Percentiles rank a stretch among this genome's conserved stretches.
Conservation (phyloP, 1,284 basidiomycete species). For the Ceratobasidium papillatum region DNA sequence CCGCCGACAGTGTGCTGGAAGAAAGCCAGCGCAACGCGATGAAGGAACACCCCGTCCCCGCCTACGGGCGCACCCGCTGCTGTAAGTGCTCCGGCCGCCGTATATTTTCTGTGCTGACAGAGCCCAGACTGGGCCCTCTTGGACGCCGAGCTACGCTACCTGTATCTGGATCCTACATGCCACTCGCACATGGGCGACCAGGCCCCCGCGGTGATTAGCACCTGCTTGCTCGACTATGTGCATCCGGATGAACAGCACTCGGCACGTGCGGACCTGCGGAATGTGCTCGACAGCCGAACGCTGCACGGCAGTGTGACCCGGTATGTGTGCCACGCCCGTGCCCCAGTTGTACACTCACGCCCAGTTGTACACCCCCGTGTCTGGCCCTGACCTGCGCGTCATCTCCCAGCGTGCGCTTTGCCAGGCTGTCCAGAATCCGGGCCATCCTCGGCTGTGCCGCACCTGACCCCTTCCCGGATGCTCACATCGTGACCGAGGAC, state of each 20-base stretch:
- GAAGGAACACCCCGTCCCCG: constrained; percentile 23
- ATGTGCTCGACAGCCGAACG: constrained; percentile 80
- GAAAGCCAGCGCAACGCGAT: constrained; percentile 17
- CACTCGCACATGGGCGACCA: constrained; percentile 78
- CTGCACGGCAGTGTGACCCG: constrained; percentile 92
- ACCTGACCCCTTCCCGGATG: constrained; percentile 66
- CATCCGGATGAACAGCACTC: constrained; percentile 88
- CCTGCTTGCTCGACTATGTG: constrained; percentile 83
- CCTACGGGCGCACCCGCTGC: constrained; percentile 16
- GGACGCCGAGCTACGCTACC: constrained; percentile 77
- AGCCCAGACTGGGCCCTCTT: constrained; percentile 74
- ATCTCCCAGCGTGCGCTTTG: constrained; percentile 71
- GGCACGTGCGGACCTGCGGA: constrained; percentile 78
- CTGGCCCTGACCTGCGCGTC: not conserved
- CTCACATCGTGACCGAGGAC: constrained; percentile 75
- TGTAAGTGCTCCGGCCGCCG: not conserved
- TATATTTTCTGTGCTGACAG: not conserved
- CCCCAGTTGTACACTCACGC: constrained; percentile 31
- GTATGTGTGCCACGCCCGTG: constrained; percentile 56
- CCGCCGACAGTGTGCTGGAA: constrained; percentile 22
- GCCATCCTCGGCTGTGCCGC: constrained; percentile 70
- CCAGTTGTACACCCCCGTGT: constrained; percentile 43
- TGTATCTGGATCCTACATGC: constrained; percentile 90
- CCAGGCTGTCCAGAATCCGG: constrained; percentile 73
- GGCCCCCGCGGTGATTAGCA: constrained; percentile 73